Evolutionary conservation across 352 stramenopile species (phyloP), one percentile per base, ranked within the genome.

Genomic region (Pythium myriotylum): DNA sequence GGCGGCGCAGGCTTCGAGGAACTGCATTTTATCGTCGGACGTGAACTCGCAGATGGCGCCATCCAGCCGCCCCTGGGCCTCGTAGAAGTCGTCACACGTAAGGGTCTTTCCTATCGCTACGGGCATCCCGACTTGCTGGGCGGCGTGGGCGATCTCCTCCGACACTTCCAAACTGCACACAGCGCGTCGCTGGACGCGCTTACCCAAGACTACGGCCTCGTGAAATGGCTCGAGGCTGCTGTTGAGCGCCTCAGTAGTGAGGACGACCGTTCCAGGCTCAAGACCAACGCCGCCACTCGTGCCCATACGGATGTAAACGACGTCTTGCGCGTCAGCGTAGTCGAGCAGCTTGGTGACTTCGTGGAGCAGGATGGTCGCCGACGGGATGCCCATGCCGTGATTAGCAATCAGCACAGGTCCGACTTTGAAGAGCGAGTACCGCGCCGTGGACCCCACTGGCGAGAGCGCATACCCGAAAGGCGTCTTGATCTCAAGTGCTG

Each of bases 11-110:
- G 67, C 73, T 37, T 88, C 62, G 47, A 94, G 61, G 61, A 91
- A 94, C 16, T 59, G 61, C 58, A 92, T 78, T 67, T 92, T 92
- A 67, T 94, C 81, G 29, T 94, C 83, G 19, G 74, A 53, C 13
- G 81, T 86, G 70, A 86, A 91, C 62, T 92, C 82, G 64, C 81
- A 91, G 59, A 92, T 88, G 40, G 85, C 83, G 32, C 85, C 85
- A 33, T 94, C 85, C n/a, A 94, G 68, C 17, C 85, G 85, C 33
- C 85, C 85, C 54, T 94, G 85, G 40, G 79, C 84, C 43, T 92
- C 84, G 70, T 94, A 94, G 39, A 94, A 94, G 65, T 91, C 85
- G 67, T 94, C 86, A 72, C 81, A 89, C 43, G 76, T 89, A 35
- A 94, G 77, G 45, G 85, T 94, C 73, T 94, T 94, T 59, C 85